Evolutionary conservation across 352 stramenopile species (phyloP).

Genomic region (Thraustochytrium striatum): DNA sequence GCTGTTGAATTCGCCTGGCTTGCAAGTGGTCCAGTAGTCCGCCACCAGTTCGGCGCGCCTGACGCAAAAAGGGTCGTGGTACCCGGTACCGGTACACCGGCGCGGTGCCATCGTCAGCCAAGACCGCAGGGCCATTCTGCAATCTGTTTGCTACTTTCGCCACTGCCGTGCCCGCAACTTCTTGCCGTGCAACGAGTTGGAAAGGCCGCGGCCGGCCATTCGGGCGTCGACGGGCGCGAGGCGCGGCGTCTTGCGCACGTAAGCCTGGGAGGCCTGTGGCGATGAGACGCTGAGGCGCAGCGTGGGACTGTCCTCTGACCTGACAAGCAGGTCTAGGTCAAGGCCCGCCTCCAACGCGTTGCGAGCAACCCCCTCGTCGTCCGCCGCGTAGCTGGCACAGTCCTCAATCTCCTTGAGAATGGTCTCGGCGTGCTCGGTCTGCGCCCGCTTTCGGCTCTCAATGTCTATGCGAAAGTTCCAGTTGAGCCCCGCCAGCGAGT

Average conservation of each 20-base stretch:
- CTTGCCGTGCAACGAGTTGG: conserved; percentile 17
- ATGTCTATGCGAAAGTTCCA: conserved; percentile 69
- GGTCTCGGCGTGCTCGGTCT: neutral
- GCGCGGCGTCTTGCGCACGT: conserved; percentile 16
- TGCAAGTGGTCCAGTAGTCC: too few species aligned
- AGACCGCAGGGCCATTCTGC: too few species aligned
- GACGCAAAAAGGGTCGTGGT: too few species aligned
- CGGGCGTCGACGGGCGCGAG: conserved; percentile 19
- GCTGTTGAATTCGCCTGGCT: too few species aligned
- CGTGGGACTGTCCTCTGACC: neutral
- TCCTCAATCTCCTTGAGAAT: conserved; percentile 21
- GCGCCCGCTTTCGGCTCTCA: conserved; percentile 1
- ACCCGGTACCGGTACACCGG: too few species aligned
- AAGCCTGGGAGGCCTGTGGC: neutral
- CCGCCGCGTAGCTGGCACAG: neutral
- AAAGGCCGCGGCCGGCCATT: conserved; percentile 38
- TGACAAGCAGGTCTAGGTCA: neutral
- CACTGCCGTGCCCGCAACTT: too few species aligned
- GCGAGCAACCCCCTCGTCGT: neutral
- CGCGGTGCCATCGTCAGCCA: too few species aligned
- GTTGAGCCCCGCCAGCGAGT: conserved; percentile 57
- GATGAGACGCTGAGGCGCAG: neutral
- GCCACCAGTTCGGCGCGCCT: too few species aligned
- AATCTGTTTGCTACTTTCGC: too few species aligned
- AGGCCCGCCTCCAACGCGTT: neutral